Percentiles rank a stretch among this genome's conserved stretches.
Evolutionary conservation across 345 rosid genomes (phyloP).

Genomic region (Cardiospermum halicacabum): DNA sequence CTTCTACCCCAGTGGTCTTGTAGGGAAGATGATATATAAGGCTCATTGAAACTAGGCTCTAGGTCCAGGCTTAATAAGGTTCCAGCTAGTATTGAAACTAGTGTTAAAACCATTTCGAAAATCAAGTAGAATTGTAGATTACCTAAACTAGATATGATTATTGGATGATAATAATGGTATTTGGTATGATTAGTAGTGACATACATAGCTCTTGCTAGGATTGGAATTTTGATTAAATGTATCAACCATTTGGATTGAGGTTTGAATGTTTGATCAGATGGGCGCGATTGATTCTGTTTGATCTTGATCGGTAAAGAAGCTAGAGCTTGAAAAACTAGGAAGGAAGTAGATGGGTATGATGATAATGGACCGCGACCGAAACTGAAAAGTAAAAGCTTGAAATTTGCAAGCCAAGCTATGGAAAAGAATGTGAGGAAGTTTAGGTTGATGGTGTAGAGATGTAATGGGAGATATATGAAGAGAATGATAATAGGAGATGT

Average conservation of each 20-base stretch:
- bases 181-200: slow-evolving; percentile 22
- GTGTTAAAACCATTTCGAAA: slow-evolving; percentile 39
- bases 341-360: slow-evolving; percentile 25
- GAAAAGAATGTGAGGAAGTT: slow-evolving; percentile 34
- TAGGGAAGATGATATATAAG: slow-evolving; percentile 55
- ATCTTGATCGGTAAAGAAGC: slow-evolving; percentile 60
- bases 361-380: slow-evolving; percentile 39
- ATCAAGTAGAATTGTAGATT: slow-evolving; percentile 30
- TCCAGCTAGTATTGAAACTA: slow-evolving; percentile 31
- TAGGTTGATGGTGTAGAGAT: slow-evolving; percentile 22
- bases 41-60: slow-evolving; percentile 53
- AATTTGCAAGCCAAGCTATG: slow-evolving; percentile 51
- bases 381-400: slow-evolving; percentile 53
- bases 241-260: slow-evolving; percentile 12
- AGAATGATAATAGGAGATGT: slow-evolving; percentile 27
- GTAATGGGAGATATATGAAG: slow-evolving; percentile 39
- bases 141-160: slow-evolving; percentile 8
- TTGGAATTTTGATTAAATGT: slow-evolving; percentile 28
- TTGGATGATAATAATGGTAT: slow-evolving; percentile 23
- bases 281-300: slow-evolving; percentile 6
- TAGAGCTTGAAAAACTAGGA: slow-evolving; percentile 35
- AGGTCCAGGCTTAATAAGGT: slow-evolving; percentile 27
- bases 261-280: background rate
- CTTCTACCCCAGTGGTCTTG: slow-evolving; percentile 76
- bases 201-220: slow-evolving; percentile 24